phyloP scores from a whole-genome alignment of 1,284 basidiomycete genomes.

The Boletus semigastroideus region DNA sequence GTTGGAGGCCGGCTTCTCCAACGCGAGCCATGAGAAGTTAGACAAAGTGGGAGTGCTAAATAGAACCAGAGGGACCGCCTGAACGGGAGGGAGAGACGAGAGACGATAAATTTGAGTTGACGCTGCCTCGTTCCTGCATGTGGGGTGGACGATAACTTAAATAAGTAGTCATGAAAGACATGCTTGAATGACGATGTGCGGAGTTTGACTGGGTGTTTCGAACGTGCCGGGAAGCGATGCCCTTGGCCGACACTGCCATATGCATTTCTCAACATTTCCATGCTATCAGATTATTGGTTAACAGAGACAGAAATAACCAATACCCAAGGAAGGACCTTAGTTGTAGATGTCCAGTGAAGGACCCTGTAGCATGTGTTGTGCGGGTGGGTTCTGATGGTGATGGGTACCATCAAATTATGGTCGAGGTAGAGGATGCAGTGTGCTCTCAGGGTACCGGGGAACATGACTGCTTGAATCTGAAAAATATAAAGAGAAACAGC shows the following conservation, averaged over 20 bases:
- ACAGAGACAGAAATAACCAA: neutral
- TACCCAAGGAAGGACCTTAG: neutral
- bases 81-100: neutral
- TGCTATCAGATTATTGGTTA: constrained; percentile 5
- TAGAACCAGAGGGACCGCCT: neutral
- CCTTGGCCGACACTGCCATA: neutral
- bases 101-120: neutral
- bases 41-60: neutral
- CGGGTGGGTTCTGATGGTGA: constrained; percentile 1
- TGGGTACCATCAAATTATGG: neutral
- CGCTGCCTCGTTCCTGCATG: neutral
- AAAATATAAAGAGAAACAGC: no score
- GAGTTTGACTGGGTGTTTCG: neutral
- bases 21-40: neutral
- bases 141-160: constrained; percentile 1
- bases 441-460: no score
- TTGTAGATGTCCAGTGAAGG: neutral
- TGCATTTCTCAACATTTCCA: neutral
- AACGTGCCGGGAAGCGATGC: constrained; percentile 2
- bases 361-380: constrained; percentile 18
- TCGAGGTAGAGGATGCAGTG: constrained; percentile 4
- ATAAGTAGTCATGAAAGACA: constrained; percentile 3
- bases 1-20: neutral
- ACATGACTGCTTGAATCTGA: no score
- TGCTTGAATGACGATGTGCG: neutral